Conservation (phyloP, 116 monocot species). For the Papilionanthe hybrid region DNA sequence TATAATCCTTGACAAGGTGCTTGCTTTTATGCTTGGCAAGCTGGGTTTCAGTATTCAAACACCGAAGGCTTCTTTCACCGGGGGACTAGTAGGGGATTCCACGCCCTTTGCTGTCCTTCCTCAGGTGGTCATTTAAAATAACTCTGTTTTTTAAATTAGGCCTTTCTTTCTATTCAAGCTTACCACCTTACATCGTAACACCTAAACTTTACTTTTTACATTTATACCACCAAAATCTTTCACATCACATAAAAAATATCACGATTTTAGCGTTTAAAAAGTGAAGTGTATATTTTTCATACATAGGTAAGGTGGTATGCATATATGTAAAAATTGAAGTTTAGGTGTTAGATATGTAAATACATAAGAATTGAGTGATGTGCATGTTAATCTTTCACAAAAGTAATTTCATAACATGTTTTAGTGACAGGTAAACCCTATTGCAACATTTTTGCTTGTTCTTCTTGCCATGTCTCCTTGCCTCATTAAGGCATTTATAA, state of each 20-base stretch:
- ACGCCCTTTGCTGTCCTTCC: conserved; percentile 88
- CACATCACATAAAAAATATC: no score
- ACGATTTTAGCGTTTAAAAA: no score
- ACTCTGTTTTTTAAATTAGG: background rate
- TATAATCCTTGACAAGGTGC: conserved; percentile 73
- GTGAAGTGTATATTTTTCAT: no score
- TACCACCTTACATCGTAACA: background rate
- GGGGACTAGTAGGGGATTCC: conserved; percentile 75
- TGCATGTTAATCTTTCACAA: background rate
- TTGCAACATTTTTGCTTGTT: conserved; percentile 65
- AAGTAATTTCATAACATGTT: conserved; percentile 7
- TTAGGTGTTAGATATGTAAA: no score
- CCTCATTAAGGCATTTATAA: conserved; percentile 59
- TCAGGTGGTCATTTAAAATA: conserved; percentile 35
- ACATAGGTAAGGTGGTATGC: no score
- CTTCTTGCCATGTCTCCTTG: conserved; percentile 80
- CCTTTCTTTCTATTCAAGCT: background rate
- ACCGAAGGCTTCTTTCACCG: conserved; percentile 82
- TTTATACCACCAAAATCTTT: no score
- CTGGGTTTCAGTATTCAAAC: conserved; percentile 50
- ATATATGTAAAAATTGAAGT: no score
- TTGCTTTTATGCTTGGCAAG: conserved; percentile 47
- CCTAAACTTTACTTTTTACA: no score
- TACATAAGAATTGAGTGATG: no score
- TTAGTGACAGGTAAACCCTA: conserved; percentile 60